These are phyloP conservation scores for Tetrahymena malaccensis DNA, from an alignment of 73 alveolate genomes.

Conservation along the genomic window DNA sequence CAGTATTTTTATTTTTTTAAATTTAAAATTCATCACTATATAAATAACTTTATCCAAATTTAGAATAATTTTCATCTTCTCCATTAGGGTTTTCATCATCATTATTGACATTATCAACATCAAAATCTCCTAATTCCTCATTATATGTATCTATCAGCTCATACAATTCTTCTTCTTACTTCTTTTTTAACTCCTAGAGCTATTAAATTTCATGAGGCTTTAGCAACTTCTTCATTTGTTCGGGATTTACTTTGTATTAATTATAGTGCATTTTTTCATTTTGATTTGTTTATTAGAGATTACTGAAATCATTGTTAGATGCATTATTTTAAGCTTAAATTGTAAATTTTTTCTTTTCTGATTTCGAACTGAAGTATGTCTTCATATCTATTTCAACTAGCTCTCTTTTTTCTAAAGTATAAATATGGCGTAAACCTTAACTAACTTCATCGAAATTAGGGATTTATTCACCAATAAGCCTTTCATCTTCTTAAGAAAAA, in stretches of 20 bases:
- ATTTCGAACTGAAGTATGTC: neutral
- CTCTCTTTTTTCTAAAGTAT: neutral
- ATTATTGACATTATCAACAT: neutral
- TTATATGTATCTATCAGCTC: neutral
- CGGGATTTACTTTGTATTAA: neutral
- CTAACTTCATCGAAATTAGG: neutral
- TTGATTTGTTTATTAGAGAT: neutral
- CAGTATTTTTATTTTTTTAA: neutral
- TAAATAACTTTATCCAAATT: neutral
- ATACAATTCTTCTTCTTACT: neutral
- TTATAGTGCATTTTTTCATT: neutral
- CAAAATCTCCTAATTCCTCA: neutral
- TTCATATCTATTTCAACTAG: neutral
- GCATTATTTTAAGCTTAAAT: neutral
- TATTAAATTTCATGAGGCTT: neutral
- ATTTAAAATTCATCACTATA: neutral
- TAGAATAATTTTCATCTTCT: neutral
- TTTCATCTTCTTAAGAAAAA: neutral
- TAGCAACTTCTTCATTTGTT: neutral
- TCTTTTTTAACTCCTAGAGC: neutral
- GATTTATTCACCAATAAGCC: neutral
- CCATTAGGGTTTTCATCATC: neutral
- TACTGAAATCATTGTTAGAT: neutral
- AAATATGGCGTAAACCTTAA: neutral
- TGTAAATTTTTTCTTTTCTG: neutral